Evolutionary conservation across 768 basidiomycete genomes (phyloP).

Genomic region (Peribolospora kevripleyi): DNA sequence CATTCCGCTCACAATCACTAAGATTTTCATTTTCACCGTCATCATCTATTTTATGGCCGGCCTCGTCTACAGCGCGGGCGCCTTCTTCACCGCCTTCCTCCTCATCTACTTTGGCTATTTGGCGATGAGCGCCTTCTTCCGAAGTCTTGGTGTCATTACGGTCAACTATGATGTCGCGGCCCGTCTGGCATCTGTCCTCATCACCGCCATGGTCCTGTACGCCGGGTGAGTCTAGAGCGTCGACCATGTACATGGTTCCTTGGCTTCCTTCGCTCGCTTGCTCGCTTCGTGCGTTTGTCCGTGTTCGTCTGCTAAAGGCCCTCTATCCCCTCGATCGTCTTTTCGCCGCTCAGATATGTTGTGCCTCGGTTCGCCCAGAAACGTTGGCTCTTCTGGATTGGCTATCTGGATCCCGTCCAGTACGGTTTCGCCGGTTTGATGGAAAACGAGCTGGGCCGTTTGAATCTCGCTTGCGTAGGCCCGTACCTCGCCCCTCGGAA

Average conservation of each 20-base stretch:
- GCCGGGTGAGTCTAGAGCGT: conserved; percentile 18
- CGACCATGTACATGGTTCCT: neutral
- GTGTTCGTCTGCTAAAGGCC: too few species aligned
- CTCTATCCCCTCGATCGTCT: too few species aligned
- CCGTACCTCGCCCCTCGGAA: conserved; percentile 42
- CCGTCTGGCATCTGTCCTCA: conserved; percentile 37
- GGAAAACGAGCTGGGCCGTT: conserved; percentile 64
- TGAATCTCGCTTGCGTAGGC: conserved; percentile 40
- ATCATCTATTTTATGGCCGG: conserved; percentile 25
- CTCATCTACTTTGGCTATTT: conserved; percentile 31
- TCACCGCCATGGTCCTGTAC: conserved; percentile 52
- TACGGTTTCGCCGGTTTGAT: conserved; percentile 57
- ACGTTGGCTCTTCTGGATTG: conserved; percentile 46
- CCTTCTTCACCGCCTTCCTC: conserved; percentile 40
- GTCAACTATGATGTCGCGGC: conserved; percentile 37
- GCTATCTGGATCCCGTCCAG: conserved; percentile 49
- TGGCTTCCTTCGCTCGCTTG: neutral
- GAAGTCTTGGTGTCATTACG: conserved; percentile 31
- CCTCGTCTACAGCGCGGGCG: conserved; percentile 15
- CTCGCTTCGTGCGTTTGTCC: too few species aligned
- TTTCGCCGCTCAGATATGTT: conserved; percentile 26
- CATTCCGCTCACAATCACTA: conserved; percentile 18
- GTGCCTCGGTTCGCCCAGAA: conserved; percentile 47
- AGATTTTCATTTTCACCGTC: conserved; percentile 18
- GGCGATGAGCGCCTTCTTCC: conserved; percentile 63